A percentile compares a stretch with the other conserved stretches of the same genome.
Conservation (phyloP, 2,329 filamentous ascomycete species). For the Penicillium brasilianum region DNA sequence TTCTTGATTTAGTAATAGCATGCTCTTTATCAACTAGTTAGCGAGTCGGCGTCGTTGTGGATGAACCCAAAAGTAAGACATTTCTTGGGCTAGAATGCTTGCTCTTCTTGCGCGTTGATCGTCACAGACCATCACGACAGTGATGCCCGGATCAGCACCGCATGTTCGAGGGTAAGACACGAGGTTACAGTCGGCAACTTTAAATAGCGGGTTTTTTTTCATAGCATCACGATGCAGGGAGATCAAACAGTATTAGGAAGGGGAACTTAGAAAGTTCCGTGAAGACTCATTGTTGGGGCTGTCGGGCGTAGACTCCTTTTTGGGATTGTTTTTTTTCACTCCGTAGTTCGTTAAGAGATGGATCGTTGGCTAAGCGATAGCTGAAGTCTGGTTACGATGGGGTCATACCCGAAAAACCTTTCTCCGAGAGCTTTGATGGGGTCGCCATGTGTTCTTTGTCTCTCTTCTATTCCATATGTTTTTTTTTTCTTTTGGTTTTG, state of each 20-base stretch:
- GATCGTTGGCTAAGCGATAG: neutral
- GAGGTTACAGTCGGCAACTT: constrained; percentile 3
- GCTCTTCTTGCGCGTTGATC: neutral
- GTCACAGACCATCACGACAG: neutral
- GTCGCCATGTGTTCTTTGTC: neutral
- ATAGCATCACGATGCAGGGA: constrained; percentile 8
- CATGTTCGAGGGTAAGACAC: constrained; percentile 23
- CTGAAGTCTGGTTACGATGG: neutral
- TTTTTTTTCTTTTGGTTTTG: no score
- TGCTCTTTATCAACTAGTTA: constrained; percentile 6
- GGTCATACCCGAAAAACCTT: neutral
- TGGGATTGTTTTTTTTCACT: neutral
- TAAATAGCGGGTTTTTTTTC: constrained; percentile 5
- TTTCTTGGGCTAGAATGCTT: neutral
- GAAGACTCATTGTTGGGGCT: neutral
- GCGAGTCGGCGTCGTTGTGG: neutral
- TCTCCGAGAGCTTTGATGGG: neutral
- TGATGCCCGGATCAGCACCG: neutral
- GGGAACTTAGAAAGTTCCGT: neutral
- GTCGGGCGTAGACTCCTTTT: neutral
- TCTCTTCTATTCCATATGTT: neutral
- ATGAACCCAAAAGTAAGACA: constrained; percentile 17
- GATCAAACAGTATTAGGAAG: neutral
- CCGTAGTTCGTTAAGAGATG: neutral
- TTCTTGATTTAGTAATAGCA: constrained; percentile 9